Percentiles rank a stretch among this genome's conserved stretches.
These are phyloP conservation scores for Lasiosphaeria hispida DNA, from an alignment of 495 filamentous ascomycete species.

Conservation along the genomic window DNA sequence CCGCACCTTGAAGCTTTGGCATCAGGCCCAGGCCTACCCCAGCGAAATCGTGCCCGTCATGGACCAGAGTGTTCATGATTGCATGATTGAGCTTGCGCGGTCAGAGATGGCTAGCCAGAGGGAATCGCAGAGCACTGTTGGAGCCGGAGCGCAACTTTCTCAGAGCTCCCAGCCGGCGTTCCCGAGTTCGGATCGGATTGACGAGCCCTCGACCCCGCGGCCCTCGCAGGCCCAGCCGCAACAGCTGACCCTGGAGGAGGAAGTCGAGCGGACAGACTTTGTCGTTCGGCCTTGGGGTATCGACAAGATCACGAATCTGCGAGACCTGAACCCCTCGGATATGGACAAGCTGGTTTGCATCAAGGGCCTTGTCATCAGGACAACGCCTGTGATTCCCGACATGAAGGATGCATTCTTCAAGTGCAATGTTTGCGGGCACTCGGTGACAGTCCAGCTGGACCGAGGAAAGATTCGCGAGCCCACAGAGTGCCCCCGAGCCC, in stretches of 20 bases:
- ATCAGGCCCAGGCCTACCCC: slow-evolving; percentile 88
- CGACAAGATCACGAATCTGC: slow-evolving; percentile 82
- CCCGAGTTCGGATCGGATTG: slow-evolving; percentile 69
- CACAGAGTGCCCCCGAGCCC: slow-evolving; percentile 79
- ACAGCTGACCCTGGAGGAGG: slow-evolving; percentile 45
- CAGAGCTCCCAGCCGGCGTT: slow-evolving; percentile 70
- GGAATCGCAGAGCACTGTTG: slow-evolving; percentile 51
- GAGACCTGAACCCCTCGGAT: slow-evolving; percentile 91
- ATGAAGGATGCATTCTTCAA: slow-evolving; percentile 96
- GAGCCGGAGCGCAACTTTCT: slow-evolving; percentile 27
- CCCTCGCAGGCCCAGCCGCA: slow-evolving; percentile 27
- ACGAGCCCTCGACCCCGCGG: slow-evolving; percentile 42
- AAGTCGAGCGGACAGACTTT: slow-evolving; percentile 71
- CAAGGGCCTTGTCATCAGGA: slow-evolving; percentile 94
- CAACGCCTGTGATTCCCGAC: slow-evolving; percentile 94
- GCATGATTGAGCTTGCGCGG: slow-evolving; percentile 84
- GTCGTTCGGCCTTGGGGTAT: slow-evolving; percentile 89
- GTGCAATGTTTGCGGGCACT: slow-evolving; percentile 88
- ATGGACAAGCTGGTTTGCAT: slow-evolving; percentile 96
- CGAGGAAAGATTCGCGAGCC: slow-evolving; percentile 95
- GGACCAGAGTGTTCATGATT: slow-evolving; percentile 90
- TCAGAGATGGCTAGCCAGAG: slow-evolving; percentile 73
- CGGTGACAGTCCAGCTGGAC: slow-evolving; percentile 85
- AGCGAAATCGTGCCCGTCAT: slow-evolving; percentile 95
- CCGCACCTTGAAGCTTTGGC: slow-evolving; percentile 87